Percentiles rank a stretch among this genome's conserved stretches.
Evolutionary conservation across 2,329 filamentous ascomycete species (phyloP).

Genomic region (Fusarium sp.): DNA sequence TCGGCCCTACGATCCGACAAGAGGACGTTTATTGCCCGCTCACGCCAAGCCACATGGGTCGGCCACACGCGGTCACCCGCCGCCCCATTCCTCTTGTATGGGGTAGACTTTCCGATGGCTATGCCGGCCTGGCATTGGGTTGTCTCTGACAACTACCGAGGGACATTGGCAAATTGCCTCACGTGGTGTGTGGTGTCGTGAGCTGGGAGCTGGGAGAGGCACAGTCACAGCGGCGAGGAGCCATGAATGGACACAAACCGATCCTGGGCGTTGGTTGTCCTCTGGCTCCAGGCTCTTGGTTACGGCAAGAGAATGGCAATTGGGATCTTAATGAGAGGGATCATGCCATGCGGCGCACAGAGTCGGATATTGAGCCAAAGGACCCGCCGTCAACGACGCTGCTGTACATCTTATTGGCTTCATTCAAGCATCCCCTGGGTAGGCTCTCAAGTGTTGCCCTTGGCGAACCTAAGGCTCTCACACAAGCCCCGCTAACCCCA

Average conservation of each 20-base stretch:
- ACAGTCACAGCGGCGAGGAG: background rate
- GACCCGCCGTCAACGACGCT: conserved; percentile 3
- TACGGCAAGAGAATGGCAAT: conserved; percentile 8
- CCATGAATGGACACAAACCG: background rate
- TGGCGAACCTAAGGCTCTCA: background rate
- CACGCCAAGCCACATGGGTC: background rate
- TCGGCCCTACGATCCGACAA: conserved; percentile 45
- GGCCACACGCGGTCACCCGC: conserved; percentile 17
- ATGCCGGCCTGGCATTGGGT: background rate
- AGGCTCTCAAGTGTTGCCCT: background rate
- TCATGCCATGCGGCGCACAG: conserved; percentile 19
- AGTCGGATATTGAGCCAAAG: conserved; percentile 26
- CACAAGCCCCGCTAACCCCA: conserved; percentile 25
- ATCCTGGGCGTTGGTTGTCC: background rate
- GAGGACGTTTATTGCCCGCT: conserved; percentile 13
- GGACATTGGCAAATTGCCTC: conserved; percentile 14
- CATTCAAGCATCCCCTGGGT: background rate
- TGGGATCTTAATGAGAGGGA: conserved; percentile 18
- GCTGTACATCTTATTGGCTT: background rate
- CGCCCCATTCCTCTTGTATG: background rate
- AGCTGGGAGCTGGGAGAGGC: background rate
- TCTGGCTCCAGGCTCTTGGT: background rate
- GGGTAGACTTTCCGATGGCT: conserved; percentile 3
- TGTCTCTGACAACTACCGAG: conserved; percentile 28
- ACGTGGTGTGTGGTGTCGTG: conserved; percentile 8